Conservation (phyloP, 176 grass and related monocot species). For the Cocos nucifera region DNA sequence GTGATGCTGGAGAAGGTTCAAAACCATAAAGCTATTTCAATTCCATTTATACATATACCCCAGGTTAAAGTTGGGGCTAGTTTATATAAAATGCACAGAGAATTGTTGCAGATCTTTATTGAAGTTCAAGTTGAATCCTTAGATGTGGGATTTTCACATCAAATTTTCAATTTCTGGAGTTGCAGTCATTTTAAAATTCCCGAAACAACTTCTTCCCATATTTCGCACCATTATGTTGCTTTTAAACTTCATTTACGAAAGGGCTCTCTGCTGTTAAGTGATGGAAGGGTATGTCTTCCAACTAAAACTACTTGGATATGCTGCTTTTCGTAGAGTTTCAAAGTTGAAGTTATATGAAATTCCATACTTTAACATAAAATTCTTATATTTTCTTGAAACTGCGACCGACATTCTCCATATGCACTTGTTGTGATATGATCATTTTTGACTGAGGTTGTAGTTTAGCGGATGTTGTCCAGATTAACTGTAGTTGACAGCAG, state of each 20-base stretch:
- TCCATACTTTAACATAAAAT: too few species aligned
- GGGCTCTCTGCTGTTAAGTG: constrained; percentile 82
- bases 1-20: constrained; percentile 63
- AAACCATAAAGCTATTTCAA: constrained; percentile 42
- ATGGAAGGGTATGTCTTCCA: constrained; percentile 79
- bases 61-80: constrained; percentile 51
- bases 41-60: constrained; percentile 69
- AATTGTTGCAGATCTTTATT: constrained; percentile 30
- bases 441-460: too few species aligned
- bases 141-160: constrained; percentile 80
- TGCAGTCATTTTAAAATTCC: constrained; percentile 48
- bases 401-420: too few species aligned
- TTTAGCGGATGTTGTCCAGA: too few species aligned
- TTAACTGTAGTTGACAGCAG: too few species aligned
- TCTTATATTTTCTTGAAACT: too few species aligned
- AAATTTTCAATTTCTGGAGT: constrained; percentile 78
- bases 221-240: constrained; percentile 28
- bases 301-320: not conserved
- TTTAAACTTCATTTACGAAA: constrained; percentile 63
- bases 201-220: constrained; percentile 36
- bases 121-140: constrained; percentile 67
- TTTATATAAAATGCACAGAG: constrained; percentile 27
- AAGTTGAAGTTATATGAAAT: too few species aligned
- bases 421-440: too few species aligned
- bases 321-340: too few species aligned